These are phyloP conservation scores for Aschersonia sp. DNA, from an alignment of 2,329 filamentous ascomycete species.

Conservation along the genomic window DNA sequence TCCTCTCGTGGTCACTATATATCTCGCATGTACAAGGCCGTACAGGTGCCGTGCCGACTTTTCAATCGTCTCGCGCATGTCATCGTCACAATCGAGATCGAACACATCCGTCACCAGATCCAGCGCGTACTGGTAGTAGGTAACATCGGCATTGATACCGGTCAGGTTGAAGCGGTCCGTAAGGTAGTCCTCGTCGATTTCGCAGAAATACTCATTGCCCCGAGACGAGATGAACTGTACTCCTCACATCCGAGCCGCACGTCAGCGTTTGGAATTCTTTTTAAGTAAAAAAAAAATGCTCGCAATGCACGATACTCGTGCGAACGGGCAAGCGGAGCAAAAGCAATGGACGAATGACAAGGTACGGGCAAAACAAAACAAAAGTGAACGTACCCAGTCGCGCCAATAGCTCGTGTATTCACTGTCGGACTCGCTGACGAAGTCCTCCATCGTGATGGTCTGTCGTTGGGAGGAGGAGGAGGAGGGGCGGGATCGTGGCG, in stretches of 20 bases:
- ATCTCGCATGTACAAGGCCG: constrained; percentile 87
- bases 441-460: constrained; percentile 69
- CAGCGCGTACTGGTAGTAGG: constrained; percentile 97
- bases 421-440: constrained; percentile 92
- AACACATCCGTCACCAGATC: constrained; percentile 97
- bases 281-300: no score
- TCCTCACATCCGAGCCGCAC: neutral
- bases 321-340: no score
- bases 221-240: constrained; percentile 87
- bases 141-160: constrained; percentile 89
- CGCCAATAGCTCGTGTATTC: constrained; percentile 99
- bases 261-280: neutral
- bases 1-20: constrained; percentile 90
- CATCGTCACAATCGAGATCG: constrained; percentile 95
- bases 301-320: no score
- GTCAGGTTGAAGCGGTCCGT: constrained; percentile 98
- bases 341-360: no score
- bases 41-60: constrained; percentile 94
- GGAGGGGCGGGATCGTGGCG: no score
- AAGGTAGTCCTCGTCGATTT: constrained; percentile 97
- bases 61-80: constrained; percentile 95
- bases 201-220: constrained; percentile 98
- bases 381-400: constrained; percentile 69
- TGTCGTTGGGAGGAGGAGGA: neutral
- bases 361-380: neutral